phyloP scores from a whole-genome alignment of 2,329 filamentous ascomycete species.

The Corinectria fuckeliana region DNA sequence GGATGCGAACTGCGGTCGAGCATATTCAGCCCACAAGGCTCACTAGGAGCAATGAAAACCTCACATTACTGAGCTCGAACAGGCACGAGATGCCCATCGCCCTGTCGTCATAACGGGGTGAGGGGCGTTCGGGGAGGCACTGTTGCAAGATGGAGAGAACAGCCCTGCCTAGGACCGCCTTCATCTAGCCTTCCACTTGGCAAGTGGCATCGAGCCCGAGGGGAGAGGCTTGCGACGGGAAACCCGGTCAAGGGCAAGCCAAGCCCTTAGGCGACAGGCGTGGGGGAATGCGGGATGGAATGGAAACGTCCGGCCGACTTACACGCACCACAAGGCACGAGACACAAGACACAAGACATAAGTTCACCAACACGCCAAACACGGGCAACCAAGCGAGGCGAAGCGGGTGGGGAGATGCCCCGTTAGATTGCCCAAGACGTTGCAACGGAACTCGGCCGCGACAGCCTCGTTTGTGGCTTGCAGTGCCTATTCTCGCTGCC shows the following conservation, averaged over 20 bases:
- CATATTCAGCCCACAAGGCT: constrained; percentile 23
- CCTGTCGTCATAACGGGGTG: constrained; percentile 10
- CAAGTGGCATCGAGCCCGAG: background rate
- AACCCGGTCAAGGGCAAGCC: background rate
- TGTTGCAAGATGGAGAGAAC: constrained; percentile 1
- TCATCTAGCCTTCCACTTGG: constrained; percentile 19
- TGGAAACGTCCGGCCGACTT: background rate
- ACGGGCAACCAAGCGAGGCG: background rate
- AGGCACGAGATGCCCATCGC: constrained; percentile 17
- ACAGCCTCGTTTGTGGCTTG: background rate
- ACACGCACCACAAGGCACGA: background rate
- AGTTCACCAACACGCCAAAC: background rate
- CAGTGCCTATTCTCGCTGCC: background rate
- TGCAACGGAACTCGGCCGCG: background rate
- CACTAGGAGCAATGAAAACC: too few species aligned
- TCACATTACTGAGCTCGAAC: too few species aligned
- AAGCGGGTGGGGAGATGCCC: background rate
- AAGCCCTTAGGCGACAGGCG: background rate
- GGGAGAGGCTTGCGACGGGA: background rate
- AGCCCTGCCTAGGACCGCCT: background rate
- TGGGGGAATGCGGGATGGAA: too few species aligned
- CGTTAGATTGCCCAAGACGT: background rate
- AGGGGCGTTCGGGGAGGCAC: constrained; percentile 1
- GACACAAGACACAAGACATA: too few species aligned
- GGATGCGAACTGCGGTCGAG: constrained; percentile 14